phyloP scores from a whole-genome alignment of 495 filamentous ascomycete genomes.

The Aspergillus biplanus region DNA sequence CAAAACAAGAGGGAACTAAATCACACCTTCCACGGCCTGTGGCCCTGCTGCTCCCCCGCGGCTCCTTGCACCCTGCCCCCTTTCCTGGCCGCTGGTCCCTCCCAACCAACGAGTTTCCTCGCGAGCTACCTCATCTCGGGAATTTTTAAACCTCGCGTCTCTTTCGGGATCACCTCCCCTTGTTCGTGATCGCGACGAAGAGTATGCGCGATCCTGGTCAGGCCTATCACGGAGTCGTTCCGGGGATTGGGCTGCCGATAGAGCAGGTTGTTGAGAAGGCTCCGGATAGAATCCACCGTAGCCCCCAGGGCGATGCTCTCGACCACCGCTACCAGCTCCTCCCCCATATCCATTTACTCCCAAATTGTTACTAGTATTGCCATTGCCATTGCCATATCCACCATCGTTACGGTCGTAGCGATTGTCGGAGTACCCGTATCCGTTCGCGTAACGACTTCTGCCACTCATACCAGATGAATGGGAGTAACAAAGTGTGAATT shows the following conservation, averaged over 20 bases:
- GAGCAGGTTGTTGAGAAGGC: slow-evolving; percentile 33
- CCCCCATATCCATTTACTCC: slow-evolving; percentile 41
- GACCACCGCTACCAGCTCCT: slow-evolving; percentile 28
- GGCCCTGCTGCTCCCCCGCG: slow-evolving; percentile 25
- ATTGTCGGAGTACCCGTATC: slow-evolving; percentile 49
- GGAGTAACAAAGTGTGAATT: neutral
- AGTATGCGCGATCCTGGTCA: slow-evolving; percentile 40
- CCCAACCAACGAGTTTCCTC: slow-evolving; percentile 30
- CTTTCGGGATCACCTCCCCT: slow-evolving; percentile 35
- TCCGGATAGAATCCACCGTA: slow-evolving; percentile 51
- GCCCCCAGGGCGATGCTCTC: slow-evolving; percentile 46
- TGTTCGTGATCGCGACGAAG: slow-evolving; percentile 45
- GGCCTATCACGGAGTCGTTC: slow-evolving; percentile 42
- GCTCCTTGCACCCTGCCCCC: slow-evolving; percentile 22
- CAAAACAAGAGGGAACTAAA: neutral
- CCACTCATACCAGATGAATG: slow-evolving; percentile 45
- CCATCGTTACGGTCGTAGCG: slow-evolving; percentile 45
- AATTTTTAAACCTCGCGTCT: slow-evolving; percentile 31
- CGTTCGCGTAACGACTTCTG: slow-evolving; percentile 46
- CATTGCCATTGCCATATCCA: slow-evolving; percentile 35
- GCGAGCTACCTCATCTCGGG: slow-evolving; percentile 32
- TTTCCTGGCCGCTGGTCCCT: slow-evolving; percentile 31
- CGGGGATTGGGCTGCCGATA: slow-evolving; percentile 36
- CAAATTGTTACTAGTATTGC: slow-evolving; percentile 26
- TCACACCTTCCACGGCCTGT: slow-evolving; percentile 49